These are phyloP conservation scores for Conringia planisiliqua DNA, from an alignment of 345 rosid species.

Conservation along the genomic window DNA sequence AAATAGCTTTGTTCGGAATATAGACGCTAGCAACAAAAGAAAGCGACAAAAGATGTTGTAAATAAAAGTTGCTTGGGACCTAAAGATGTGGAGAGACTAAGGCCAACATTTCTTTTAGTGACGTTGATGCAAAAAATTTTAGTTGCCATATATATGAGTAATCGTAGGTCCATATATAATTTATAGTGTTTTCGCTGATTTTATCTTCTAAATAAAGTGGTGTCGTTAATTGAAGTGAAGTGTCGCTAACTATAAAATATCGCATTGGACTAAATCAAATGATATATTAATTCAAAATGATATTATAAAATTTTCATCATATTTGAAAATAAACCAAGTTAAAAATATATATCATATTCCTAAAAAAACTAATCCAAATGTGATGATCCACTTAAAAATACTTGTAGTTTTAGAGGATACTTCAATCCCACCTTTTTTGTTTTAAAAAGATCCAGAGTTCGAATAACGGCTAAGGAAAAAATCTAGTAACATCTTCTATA, in stretches of 20 bases:
- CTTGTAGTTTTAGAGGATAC: background rate
- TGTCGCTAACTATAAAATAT: background rate
- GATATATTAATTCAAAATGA: background rate
- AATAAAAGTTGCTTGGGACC: conserved; percentile 13
- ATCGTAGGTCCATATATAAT: background rate
- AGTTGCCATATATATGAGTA: background rate
- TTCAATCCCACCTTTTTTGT: background rate
- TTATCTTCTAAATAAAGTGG: background rate
- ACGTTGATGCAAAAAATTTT: background rate
- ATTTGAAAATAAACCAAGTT: background rate
- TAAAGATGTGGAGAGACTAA: conserved; percentile 20
- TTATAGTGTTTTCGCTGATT: background rate
- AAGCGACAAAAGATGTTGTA: background rate
- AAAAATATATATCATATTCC: background rate
- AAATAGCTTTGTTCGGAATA: background rate
- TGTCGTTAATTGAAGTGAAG: too few relatives aligned
- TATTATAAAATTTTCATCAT: background rate
- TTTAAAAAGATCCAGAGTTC: background rate
- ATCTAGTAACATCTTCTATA: background rate
- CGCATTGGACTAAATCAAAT: background rate
- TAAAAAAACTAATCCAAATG: background rate
- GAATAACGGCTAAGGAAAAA: too few relatives aligned
- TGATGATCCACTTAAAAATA: background rate
- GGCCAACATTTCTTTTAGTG: conserved; percentile 11
- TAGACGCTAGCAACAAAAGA: conserved; percentile 8